These are phyloP conservation scores for Candida pseudofarinosa DNA, from an alignment of 805 yeast species.

Conservation along the genomic window DNA sequence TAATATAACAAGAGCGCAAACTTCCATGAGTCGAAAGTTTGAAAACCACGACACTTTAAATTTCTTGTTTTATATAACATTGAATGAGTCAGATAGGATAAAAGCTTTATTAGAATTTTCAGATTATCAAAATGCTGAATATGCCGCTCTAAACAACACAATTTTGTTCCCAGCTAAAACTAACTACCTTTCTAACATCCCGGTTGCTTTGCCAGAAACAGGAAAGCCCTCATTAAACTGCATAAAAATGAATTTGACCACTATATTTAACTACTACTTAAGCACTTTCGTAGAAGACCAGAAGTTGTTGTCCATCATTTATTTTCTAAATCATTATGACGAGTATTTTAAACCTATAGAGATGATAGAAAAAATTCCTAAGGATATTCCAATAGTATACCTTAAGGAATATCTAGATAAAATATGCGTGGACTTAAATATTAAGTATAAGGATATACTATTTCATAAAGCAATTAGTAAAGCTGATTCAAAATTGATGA, in stretches of 20 bases:
- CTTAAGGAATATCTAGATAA: conserved; percentile 22
- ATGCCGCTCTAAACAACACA: conserved; percentile 13
- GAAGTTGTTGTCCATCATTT: conserved; percentile 18
- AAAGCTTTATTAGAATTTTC: conserved; percentile 13
- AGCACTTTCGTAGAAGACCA: conserved; percentile 1
- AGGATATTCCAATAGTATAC: conserved; percentile 24
- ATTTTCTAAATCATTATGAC: conserved; percentile 25
- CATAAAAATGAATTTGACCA: conserved; percentile 9
- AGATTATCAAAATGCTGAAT: conserved; percentile 36
- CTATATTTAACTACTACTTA: conserved; percentile 16
- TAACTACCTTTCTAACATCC: conserved; percentile 11
- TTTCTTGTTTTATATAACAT: conserved; percentile 1
- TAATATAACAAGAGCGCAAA: background rate
- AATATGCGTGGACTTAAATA: conserved; percentile 17
- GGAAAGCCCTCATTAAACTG: background rate
- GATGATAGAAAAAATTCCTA: conserved; percentile 27
- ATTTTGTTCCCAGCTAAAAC: conserved; percentile 6
- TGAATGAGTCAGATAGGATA: background rate
- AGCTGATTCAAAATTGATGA: conserved; percentile 22
- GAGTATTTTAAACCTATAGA: conserved; percentile 19
- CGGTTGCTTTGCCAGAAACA: background rate
- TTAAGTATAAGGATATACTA: conserved; percentile 12
- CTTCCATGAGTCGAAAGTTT: too few species aligned
- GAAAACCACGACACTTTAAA: background rate
- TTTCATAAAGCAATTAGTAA: conserved; percentile 26